These are phyloP conservation scores for Tremella fuciformis DNA, from an alignment of 768 basidiomycete genomes.

Conservation along the genomic window DNA sequence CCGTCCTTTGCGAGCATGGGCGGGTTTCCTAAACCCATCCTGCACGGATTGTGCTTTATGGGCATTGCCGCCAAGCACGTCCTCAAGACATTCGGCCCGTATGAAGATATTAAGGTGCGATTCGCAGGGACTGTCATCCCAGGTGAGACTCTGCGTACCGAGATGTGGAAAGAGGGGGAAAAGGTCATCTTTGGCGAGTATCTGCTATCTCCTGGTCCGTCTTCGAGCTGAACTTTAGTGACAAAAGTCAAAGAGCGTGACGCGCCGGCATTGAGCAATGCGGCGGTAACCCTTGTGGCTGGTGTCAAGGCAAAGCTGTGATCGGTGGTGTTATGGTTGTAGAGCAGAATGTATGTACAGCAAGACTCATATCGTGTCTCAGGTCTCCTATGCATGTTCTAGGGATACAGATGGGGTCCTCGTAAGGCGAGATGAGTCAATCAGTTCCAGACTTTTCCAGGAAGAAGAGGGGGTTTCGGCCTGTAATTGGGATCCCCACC, in stretches of 20 bases:
- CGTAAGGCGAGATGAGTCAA: neutral
- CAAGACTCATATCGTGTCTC: neutral
- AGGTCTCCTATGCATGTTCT: neutral
- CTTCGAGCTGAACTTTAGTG: slow-evolving; percentile 55
- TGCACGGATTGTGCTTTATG: slow-evolving; percentile 77
- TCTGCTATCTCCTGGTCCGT: neutral
- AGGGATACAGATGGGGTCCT: neutral
- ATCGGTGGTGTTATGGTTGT: neutral
- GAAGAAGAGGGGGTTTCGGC: neutral
- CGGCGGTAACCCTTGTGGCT: slow-evolving; percentile 69
- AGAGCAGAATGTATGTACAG: slow-evolving; percentile 2
- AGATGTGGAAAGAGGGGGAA: slow-evolving; percentile 95
- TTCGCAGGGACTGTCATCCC: slow-evolving; percentile 91
- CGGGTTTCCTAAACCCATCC: slow-evolving; percentile 83
- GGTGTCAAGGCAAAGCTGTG: slow-evolving; percentile 57
- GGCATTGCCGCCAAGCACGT: slow-evolving; percentile 93
- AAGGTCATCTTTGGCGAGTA: slow-evolving; percentile 87
- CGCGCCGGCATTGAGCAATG: slow-evolving; percentile 67
- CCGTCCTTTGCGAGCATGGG: slow-evolving; percentile 92
- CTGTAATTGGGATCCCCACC: slow-evolving; percentile 4
- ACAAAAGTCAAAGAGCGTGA: slow-evolving; percentile 85
- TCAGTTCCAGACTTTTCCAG: neutral
- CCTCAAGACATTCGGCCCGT: slow-evolving; percentile 76
- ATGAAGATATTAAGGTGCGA: slow-evolving; percentile 92
- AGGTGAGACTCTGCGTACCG: slow-evolving; percentile 88